These are phyloP conservation scores for Papiliotrema fonsecae DNA, from an alignment of 1,284 basidiomycete species.

Conservation along the genomic window DNA sequence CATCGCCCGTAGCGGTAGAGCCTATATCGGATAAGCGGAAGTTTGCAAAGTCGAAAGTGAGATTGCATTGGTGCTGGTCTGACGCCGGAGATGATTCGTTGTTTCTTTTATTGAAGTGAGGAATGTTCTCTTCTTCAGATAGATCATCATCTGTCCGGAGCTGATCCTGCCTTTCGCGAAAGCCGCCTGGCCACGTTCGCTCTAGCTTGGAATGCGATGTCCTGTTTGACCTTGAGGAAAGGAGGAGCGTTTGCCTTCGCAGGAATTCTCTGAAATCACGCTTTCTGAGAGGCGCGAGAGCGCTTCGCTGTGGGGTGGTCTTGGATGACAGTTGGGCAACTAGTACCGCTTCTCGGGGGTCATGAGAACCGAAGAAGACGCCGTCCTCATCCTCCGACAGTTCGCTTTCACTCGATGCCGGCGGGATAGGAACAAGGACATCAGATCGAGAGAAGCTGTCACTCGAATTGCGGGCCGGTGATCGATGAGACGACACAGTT, in stretches of 20 bases:
- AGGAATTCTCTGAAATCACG: conserved; percentile 33
- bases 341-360: conserved; percentile 20
- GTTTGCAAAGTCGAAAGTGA: conserved; percentile 13
- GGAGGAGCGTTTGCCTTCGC: conserved; percentile 28
- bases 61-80: conserved; percentile 8
- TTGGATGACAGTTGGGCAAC: conserved; percentile 22
- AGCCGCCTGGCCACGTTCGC: neutral
- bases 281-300: conserved; percentile 18
- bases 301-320: no score
- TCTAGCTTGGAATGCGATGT: no score
- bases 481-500: no score
- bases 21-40: conserved; percentile 9
- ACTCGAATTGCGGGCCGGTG: no score
- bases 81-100: neutral
- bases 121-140: neutral
- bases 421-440: no score
- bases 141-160: conserved; percentile 1
- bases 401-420: neutral
- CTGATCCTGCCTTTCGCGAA: neutral
- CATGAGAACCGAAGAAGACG: conserved; percentile 33
- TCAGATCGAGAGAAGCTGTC: no score
- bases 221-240: conserved; percentile 7
- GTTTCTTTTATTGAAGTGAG: neutral
- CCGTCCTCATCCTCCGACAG: conserved; percentile 23
- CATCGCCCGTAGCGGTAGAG: neutral